These are phyloP conservation scores for Usnea hakonensis DNA, from an alignment of 495 filamentous ascomycete species.

Conservation along the genomic window DNA sequence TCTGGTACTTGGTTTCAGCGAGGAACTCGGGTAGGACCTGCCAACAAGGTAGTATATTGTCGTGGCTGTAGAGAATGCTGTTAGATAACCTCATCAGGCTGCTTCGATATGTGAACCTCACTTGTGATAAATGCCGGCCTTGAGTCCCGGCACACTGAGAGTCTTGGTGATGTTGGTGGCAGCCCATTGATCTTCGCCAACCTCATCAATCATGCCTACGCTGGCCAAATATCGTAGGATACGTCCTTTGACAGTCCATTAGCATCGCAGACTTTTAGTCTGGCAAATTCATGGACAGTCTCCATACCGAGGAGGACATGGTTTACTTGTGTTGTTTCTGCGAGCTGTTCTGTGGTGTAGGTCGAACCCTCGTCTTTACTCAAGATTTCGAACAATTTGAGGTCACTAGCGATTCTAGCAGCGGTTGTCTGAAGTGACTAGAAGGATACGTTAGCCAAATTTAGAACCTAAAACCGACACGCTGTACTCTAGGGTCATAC, in stretches of 20 bases:
- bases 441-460: neutral
- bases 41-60: slow-evolving; percentile 18
- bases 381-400: slow-evolving; percentile 2
- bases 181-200: neutral
- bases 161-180: slow-evolving; percentile 2
- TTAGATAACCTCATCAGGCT: neutral
- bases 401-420: slow-evolving; percentile 2
- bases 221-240: neutral
- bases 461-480: neutral
- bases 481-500: neutral
- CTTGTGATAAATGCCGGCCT: neutral
- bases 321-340: neutral
- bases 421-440: slow-evolving; percentile 4
- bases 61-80: slow-evolving; percentile 14
- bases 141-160: neutral
- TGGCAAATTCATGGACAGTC: neutral
- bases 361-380: neutral
- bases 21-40: slow-evolving; percentile 27
- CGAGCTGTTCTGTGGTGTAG: neutral
- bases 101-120: neutral
- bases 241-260: neutral
- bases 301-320: neutral
- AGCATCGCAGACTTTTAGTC: neutral
- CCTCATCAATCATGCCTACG: neutral
- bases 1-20: slow-evolving; percentile 25